A percentile compares a stretch with the other conserved stretches of the same genome.
Evolutionary conservation across 345 rosid species (phyloP).

Genomic region (Brassica napus): DNA sequence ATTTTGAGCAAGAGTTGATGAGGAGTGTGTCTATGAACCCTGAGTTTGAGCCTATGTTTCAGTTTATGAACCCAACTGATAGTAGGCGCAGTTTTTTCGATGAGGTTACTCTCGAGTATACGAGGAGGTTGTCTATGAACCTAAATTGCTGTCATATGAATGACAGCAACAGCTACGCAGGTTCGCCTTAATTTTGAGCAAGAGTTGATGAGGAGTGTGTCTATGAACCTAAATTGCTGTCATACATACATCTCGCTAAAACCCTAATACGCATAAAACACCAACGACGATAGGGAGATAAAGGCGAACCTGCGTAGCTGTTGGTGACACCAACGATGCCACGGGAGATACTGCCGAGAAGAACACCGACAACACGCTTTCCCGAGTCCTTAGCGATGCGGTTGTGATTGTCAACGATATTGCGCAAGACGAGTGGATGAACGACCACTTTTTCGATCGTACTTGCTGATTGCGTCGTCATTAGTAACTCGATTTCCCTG

Average conservation of each 20-base stretch:
- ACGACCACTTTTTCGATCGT: constrained; percentile 80
- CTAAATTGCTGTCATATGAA: too few relatives aligned
- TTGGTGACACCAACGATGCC: constrained; percentile 90
- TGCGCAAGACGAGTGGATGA: constrained; percentile 90
- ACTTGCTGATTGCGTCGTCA: not conserved
- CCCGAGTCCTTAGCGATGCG: constrained; percentile 86
- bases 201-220: too few relatives aligned
- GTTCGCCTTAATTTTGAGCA: too few relatives aligned
- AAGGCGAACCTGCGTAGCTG: constrained; percentile 69
- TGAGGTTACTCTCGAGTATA: not conserved
- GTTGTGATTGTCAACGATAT: constrained; percentile 92
- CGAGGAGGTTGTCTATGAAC: not conserved
- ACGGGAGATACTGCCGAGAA: constrained; percentile 71
- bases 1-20: not conserved
- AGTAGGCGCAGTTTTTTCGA: not conserved
- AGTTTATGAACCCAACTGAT: not conserved
- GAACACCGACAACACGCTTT: constrained; percentile 81
- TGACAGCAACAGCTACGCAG: too few relatives aligned
- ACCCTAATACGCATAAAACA: not conserved
- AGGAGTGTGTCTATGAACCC: not conserved
- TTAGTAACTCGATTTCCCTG: too few relatives aligned
- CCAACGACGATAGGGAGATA: not conserved
- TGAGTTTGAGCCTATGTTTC: not conserved
- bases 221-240: not conserved
- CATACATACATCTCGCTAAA: not conserved